These are phyloP conservation scores for Phytophthora aleatoria DNA, from an alignment of 352 stramenopile species.

Conservation along the genomic window DNA sequence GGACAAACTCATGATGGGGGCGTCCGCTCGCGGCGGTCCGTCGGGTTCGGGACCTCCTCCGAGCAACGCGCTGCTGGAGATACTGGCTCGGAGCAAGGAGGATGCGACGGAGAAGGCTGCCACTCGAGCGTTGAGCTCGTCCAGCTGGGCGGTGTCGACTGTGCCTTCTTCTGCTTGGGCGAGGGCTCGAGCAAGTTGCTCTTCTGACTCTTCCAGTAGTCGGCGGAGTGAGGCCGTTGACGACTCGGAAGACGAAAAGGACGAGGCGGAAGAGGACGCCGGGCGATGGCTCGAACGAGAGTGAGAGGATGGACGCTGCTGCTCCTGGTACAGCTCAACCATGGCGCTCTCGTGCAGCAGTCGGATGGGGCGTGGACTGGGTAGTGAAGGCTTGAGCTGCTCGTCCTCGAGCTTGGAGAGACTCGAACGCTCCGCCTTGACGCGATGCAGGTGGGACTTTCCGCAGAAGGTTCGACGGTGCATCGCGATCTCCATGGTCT, in stretches of 20 bases:
- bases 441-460: slow-evolving; percentile 30
- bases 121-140: slow-evolving; percentile 44
- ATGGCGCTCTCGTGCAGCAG: slow-evolving; percentile 48
- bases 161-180: slow-evolving; percentile 26
- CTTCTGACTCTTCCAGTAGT: slow-evolving; percentile 34
- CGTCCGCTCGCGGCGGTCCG: slow-evolving; percentile 20
- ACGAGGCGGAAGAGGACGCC: slow-evolving; percentile 17
- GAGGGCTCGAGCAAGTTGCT: slow-evolving; percentile 28
- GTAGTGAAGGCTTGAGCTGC: slow-evolving; percentile 14
- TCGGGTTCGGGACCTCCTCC: slow-evolving; percentile 11
- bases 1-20: slow-evolving; percentile 20
- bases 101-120: slow-evolving; percentile 42
- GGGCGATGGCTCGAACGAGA: slow-evolving; percentile 15
- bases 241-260: slow-evolving; percentile 31
- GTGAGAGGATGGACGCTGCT: slow-evolving; percentile 25
- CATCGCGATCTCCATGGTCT: slow-evolving; percentile 31
- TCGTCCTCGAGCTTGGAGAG: slow-evolving; percentile 37
- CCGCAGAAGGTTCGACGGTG: slow-evolving; percentile 37
- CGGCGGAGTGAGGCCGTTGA: slow-evolving; percentile 34
- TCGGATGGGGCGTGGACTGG: slow-evolving; percentile 32
- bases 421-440: slow-evolving; percentile 37
- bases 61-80: slow-evolving; percentile 39
- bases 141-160: slow-evolving; percentile 37
- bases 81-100: slow-evolving; percentile 49
- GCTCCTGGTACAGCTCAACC: slow-evolving; percentile 50